Evolutionary conservation across 768 basidiomycete species (phyloP).

Genomic region (Coprinopsis sp.): DNA sequence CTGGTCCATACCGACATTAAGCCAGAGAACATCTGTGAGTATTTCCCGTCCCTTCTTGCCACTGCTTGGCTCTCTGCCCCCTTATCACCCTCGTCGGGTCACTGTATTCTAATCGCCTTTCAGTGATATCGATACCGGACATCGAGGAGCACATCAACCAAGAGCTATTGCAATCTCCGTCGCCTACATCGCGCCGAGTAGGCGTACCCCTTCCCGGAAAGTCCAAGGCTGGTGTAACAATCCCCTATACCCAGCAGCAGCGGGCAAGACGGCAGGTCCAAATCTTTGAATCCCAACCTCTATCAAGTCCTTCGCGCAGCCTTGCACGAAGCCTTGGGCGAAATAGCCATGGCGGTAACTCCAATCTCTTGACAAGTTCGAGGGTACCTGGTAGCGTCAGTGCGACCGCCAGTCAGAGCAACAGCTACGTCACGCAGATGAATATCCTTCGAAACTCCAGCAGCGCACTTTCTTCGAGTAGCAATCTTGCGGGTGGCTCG

Average conservation of each 20-base stretch:
- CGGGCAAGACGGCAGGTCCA: conserved; percentile 62
- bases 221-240: conserved; percentile 56
- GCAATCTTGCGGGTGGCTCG: conserved; percentile 22
- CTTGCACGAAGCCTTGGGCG: conserved; percentile 27
- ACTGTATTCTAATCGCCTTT: conserved; percentile 22
- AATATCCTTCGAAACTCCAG: conserved; percentile 30
- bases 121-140: conserved; percentile 83
- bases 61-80: conserved; percentile 8
- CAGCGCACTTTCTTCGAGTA: conserved; percentile 16
- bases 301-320: conserved; percentile 52
- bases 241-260: conserved; percentile 50
- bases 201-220: conserved; percentile 71
- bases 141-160: conserved; percentile 67
- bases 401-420: conserved; percentile 34
- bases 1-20: conserved; percentile 93
- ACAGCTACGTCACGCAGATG: conserved; percentile 40
- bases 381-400: conserved; percentile 27
- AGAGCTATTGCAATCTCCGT: conserved; percentile 63
- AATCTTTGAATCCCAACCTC: conserved; percentile 78
- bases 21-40: conserved; percentile 92
- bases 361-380: conserved; percentile 25
- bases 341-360: conserved; percentile 21
- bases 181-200: conserved; percentile 75
- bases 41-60: conserved; percentile 9
- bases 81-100: conserved; percentile 1